Conservation (phyloP, 495 filamentous ascomycete genomes). For the Eremomyces bilateralis region DNA sequence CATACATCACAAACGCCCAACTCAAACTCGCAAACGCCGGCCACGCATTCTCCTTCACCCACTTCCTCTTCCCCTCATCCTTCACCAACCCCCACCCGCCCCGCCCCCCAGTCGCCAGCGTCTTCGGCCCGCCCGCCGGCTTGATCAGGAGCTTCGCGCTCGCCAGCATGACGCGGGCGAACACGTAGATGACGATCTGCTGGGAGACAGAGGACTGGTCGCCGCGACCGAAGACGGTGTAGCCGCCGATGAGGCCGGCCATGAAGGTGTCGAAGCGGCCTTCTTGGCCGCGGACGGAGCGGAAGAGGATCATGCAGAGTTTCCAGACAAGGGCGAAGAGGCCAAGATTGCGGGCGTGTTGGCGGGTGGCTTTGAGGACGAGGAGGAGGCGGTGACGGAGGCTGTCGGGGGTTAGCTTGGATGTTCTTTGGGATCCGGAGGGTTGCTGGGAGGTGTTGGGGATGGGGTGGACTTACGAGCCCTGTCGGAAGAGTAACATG, state of each 20-base stretch:
- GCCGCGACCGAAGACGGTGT: constrained; percentile 74
- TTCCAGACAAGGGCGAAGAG: constrained; percentile 87
- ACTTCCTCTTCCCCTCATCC: constrained; percentile 24
- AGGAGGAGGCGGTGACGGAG: constrained; percentile 57
- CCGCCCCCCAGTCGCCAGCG: too few relatives aligned
- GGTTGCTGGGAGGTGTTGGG: not conserved
- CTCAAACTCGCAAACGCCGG: constrained; percentile 70
- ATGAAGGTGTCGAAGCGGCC: constrained; percentile 66
- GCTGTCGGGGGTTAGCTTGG: constrained; percentile 24
- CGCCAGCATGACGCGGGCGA: constrained; percentile 71
- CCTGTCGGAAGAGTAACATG: constrained; percentile 84
- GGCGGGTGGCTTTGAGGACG: constrained; percentile 65
- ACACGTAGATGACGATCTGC: constrained; percentile 97
- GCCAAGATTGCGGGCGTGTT: constrained; percentile 79
- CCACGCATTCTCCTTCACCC: constrained; percentile 54
- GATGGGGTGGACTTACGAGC: constrained; percentile 36
- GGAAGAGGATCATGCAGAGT: constrained; percentile 45
- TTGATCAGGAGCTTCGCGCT: constrained; percentile 62
- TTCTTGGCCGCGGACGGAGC: constrained; percentile 36
- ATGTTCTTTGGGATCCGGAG: not conserved
- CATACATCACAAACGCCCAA: constrained; percentile 88
- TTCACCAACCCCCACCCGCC: constrained; percentile 17
- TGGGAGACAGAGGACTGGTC: constrained; percentile 67
- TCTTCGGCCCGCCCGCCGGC: constrained; percentile 23
- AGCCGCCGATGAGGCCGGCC: constrained; percentile 79